These are phyloP conservation scores for Thielaviopsis euricoi DNA, from an alignment of 2,329 filamentous ascomycete species.

Conservation along the genomic window DNA sequence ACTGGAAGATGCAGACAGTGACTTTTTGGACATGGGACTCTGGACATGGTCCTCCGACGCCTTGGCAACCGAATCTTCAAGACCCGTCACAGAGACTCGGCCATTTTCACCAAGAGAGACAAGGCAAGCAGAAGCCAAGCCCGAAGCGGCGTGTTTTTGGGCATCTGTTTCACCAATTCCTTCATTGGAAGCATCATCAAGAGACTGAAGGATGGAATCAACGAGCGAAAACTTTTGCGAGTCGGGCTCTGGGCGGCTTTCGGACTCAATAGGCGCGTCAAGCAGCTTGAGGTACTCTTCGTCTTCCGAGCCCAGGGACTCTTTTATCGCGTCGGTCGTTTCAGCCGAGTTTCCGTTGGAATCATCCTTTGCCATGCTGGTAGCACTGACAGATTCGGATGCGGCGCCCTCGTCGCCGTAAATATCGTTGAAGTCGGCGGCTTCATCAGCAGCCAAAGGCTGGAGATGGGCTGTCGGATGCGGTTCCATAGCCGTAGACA, in stretches of 20 bases:
- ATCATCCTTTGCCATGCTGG: neutral
- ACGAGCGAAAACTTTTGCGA: slow-evolving; percentile 33
- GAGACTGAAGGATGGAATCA: neutral
- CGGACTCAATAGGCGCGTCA: neutral
- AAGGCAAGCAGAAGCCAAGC: neutral
- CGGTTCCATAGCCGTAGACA: neutral
- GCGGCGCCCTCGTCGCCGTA: neutral
- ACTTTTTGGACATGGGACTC: neutral
- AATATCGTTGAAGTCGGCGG: neutral
- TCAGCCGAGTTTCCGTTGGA: neutral
- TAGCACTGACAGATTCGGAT: neutral
- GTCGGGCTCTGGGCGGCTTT: slow-evolving; percentile 23
- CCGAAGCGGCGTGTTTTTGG: neutral
- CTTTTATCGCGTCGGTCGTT: neutral
- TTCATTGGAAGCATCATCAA: slow-evolving; percentile 26
- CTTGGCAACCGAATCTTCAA: neutral
- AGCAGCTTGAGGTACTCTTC: neutral
- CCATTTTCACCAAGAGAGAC: neutral
- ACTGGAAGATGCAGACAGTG: neutral
- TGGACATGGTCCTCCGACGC: neutral
- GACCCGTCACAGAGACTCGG: neutral
- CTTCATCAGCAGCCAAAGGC: neutral
- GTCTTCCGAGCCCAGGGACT: neutral
- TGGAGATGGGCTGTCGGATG: neutral
- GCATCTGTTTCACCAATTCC: slow-evolving; percentile 24